phyloP scores from a whole-genome alignment of 2,329 filamentous ascomycete species.

The Fusarium sp. region DNA sequence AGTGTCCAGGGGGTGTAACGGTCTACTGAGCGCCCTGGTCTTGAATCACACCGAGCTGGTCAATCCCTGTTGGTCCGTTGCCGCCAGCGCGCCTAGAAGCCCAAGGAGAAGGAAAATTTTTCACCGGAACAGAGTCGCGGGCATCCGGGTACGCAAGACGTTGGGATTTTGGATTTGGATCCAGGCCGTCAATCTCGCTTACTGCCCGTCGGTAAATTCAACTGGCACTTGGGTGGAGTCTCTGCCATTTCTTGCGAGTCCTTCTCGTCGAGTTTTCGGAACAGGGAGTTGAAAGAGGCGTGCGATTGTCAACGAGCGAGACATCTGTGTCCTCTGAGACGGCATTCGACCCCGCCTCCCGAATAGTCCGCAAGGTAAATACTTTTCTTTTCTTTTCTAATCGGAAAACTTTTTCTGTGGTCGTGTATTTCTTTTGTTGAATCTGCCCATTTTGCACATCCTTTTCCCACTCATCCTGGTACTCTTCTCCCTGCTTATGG shows the following conservation, averaged over 20 bases:
- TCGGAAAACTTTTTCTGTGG: slow-evolving; percentile 31
- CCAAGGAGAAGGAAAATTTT: slow-evolving; percentile 50
- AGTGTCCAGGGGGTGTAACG: slow-evolving; percentile 41
- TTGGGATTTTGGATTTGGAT: slow-evolving; percentile 45
- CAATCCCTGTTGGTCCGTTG: slow-evolving; percentile 46
- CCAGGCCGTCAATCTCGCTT: slow-evolving; percentile 55
- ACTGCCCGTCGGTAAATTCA: slow-evolving; percentile 53
- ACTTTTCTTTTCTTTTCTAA: slow-evolving; percentile 10
- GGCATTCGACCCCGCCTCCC: slow-evolving; percentile 33
- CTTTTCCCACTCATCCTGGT: slow-evolving; percentile 16
- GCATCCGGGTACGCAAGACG: slow-evolving; percentile 48
- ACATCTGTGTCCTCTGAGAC: slow-evolving; percentile 12
- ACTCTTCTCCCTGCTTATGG: slow-evolving; percentile 38
- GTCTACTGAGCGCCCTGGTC: slow-evolving; percentile 44
- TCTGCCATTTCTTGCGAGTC: slow-evolving; percentile 37
- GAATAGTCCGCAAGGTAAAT: slow-evolving; percentile 23
- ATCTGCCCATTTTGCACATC: slow-evolving; percentile 23
- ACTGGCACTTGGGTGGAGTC: slow-evolving; percentile 48
- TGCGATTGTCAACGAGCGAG: slow-evolving; percentile 3
- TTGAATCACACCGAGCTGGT: slow-evolving; percentile 50
- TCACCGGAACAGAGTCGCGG: slow-evolving; percentile 49
- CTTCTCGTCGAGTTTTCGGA: slow-evolving; percentile 31
- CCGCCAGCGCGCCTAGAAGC: slow-evolving; percentile 51
- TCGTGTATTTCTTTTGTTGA: slow-evolving; percentile 24
- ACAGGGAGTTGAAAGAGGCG: slow-evolving; percentile 34